phyloP scores from a whole-genome alignment of 2,329 filamentous ascomycete genomes.

The Paracorniculantispora psalliotae region DNA sequence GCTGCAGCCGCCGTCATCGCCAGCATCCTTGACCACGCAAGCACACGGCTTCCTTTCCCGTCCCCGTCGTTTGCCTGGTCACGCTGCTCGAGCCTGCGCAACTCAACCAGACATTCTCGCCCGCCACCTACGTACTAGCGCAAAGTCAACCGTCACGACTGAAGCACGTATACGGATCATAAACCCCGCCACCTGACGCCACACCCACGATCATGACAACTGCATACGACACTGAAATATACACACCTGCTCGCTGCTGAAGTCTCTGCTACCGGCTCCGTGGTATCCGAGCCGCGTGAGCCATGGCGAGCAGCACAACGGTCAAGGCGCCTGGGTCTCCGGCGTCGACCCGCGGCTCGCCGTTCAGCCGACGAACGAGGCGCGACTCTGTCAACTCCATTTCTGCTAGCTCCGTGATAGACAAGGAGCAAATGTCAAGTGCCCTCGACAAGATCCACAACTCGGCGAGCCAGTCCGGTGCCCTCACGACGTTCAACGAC shows the following conservation, averaged over 20 bases:
- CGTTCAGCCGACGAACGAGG: constrained; percentile 28
- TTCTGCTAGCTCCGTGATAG: constrained; percentile 38
- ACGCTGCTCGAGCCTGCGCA: background rate
- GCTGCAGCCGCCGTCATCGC: background rate
- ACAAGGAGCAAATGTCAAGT: constrained; percentile 70
- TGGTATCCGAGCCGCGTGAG: background rate
- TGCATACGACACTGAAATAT: background rate
- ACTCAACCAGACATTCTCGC: background rate
- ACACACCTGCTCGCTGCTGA: background rate
- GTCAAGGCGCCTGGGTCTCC: constrained; percentile 27
- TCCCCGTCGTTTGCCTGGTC: background rate
- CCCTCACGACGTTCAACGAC: constrained; percentile 90
- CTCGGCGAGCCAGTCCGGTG: constrained; percentile 77
- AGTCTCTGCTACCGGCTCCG: background rate
- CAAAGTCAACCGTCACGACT: background rate
- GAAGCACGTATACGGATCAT: background rate
- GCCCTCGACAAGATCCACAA: constrained; percentile 84
- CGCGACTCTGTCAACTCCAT: constrained; percentile 37
- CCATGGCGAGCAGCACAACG: constrained; percentile 27
- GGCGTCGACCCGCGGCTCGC: constrained; percentile 26
- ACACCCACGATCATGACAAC: background rate
- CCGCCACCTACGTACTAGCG: background rate
- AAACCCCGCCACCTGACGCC: background rate
- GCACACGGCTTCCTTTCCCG: background rate
- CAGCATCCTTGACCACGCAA: background rate